Evolutionary conservation across 2,329 filamentous ascomycete genomes (phyloP), one percentile per base, ranked within the genome.

Genomic region (Arthrobotrys musiformis): DNA sequence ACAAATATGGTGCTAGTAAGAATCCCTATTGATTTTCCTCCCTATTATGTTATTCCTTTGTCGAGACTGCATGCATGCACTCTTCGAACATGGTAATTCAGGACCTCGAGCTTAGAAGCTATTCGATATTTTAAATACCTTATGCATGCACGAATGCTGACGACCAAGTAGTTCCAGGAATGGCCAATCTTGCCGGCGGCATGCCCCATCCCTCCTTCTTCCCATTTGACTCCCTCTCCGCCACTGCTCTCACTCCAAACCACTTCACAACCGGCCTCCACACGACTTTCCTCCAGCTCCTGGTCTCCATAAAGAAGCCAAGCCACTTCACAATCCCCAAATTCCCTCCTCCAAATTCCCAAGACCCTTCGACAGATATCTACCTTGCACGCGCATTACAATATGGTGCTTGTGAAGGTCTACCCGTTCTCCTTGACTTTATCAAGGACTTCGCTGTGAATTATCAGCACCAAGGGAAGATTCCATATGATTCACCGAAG

Each of bases 151-250:
- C 50, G 13, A 26, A 28, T 24, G 42, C 30, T 62, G 13, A 42
- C 24, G n/a, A 46, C 54, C 19, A 61, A 67, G n/a, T 82, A 79
- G 88, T 90, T 62, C 89, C 89, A 0, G 87, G 87, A n/a, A 88
- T 90, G 76, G 86, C 85, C 33, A 90, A 91, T 79, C 81, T 90
- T 52, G 88, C 89, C 70, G 89, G 89, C 79, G 89, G 93, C 76
- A 88, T 97, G 22, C 94, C 94, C 15, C 91, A 95, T 83, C 86
- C 90, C 42, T 88, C 88, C 72, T 93, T 93, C 84, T 97, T 97
- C 82, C 94, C 94, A 7, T 97, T 92, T 84, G 93, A 97, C 81
- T 95, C 93, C 0, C 89, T 97, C 79, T 93, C 97, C 84, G 92
- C 93, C 44, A 90, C 91, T 79, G 89, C 91, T 78, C 92, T 93